Evolutionary conservation across 2,329 filamentous ascomycete genomes (phyloP).

Genomic region (Sporothrix inflata): DNA sequence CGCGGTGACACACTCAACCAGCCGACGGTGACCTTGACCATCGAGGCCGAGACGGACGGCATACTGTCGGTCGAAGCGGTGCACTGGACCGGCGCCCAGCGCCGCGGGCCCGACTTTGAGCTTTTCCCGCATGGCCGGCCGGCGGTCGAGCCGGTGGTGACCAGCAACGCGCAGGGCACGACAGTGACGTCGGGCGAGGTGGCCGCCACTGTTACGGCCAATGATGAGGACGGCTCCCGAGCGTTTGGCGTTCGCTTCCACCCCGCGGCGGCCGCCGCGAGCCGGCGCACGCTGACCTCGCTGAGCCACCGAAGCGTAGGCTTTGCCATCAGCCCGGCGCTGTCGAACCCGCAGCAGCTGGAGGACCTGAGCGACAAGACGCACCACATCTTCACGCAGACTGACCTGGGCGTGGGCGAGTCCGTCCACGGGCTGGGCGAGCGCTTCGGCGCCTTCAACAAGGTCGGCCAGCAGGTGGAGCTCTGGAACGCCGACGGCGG

Average conservation of each 20-base stretch:
- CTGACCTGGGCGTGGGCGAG: conserved; percentile 61
- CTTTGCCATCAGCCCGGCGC: conserved; percentile 58
- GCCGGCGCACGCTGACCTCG: conserved; percentile 49
- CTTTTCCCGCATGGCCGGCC: conserved; percentile 59
- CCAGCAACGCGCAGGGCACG: conserved; percentile 45
- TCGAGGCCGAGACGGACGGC: conserved; percentile 60
- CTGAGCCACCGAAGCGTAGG: conserved; percentile 60
- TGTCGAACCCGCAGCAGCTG: conserved; percentile 56
- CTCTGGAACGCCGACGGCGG: conserved; percentile 68
- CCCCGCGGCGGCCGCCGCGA: background rate
- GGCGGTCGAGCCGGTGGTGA: conserved; percentile 43
- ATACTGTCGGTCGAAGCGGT: conserved; percentile 63
- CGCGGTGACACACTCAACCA: conserved; percentile 61
- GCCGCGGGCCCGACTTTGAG: conserved; percentile 60
- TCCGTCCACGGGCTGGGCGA: conserved; percentile 75
- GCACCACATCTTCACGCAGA: conserved; percentile 62
- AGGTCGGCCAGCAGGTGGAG: conserved; percentile 70
- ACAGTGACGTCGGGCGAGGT: conserved; percentile 56
- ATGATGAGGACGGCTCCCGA: background rate
- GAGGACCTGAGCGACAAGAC: conserved; percentile 56
- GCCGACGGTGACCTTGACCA: conserved; percentile 56
- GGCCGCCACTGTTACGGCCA: conserved; percentile 47
- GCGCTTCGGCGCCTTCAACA: conserved; percentile 76
- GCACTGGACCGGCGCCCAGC: conserved; percentile 59
- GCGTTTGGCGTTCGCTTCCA: conserved; percentile 14